A percentile compares a stretch with the other conserved stretches of the same genome.
Conservation (phyloP, 1,139 yeast species). For the Candida tropicalis region DNA sequence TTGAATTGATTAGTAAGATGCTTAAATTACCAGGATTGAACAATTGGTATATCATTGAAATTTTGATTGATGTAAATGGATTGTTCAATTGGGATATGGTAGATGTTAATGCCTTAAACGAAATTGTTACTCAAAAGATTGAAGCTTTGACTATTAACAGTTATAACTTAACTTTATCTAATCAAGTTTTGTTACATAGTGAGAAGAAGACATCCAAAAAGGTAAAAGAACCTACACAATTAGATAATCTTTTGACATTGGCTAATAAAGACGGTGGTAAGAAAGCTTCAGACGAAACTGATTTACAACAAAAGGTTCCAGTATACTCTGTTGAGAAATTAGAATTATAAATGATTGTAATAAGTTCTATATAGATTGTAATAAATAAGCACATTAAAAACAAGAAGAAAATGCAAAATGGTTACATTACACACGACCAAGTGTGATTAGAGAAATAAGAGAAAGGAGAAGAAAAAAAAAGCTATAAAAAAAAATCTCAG, state of each 20-base stretch:
- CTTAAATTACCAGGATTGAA: constrained; percentile 29
- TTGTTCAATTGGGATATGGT: constrained; percentile 61
- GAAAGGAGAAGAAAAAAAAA: too few species aligned
- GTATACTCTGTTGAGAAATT: constrained; percentile 56
- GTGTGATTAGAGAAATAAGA: too few species aligned
- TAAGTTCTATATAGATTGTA: neutral
- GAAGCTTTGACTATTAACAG: constrained; percentile 52
- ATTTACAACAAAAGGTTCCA: constrained; percentile 45
- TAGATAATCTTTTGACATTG: constrained; percentile 44
- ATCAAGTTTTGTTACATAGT: constrained; percentile 43
- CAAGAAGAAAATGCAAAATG: too few species aligned
- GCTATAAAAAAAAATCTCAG: too few species aligned
- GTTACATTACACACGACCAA: too few species aligned
- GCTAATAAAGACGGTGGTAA: constrained; percentile 27
- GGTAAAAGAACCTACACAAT: constrained; percentile 23
- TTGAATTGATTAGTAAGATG: constrained; percentile 38
- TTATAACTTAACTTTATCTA: constrained; percentile 57
- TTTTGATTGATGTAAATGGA: constrained; percentile 74
- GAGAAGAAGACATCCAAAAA: constrained; percentile 24
- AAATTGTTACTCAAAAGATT: constrained; percentile 50
- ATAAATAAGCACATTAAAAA: too few species aligned
- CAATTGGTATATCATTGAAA: constrained; percentile 63
- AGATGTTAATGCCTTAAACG: constrained; percentile 47
- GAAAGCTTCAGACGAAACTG: constrained; percentile 30
- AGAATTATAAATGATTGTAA: constrained; percentile 35